Percentiles rank a stretch among this genome's conserved stretches.
Evolutionary conservation across 2,329 filamentous ascomycete species (phyloP).

Genomic region (Pseudohalonectria lignicola): DNA sequence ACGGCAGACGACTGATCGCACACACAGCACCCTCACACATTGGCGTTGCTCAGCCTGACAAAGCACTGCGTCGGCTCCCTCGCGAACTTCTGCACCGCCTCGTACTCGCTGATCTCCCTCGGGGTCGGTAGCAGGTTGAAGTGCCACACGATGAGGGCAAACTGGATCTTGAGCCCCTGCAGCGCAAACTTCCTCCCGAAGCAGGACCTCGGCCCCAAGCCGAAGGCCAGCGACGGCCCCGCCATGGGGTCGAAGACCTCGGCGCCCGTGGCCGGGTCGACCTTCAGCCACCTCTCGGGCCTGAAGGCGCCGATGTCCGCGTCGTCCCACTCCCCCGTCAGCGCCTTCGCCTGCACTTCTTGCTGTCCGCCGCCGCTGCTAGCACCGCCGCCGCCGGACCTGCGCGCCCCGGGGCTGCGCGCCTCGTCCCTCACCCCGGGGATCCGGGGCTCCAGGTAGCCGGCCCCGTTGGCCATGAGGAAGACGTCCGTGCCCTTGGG

Average conservation of each 20-base stretch:
- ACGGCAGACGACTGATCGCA: too few species aligned
- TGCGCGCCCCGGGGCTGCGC: slow-evolving; percentile 1
- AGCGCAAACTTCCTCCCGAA: slow-evolving; percentile 25
- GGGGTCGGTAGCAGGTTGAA: slow-evolving; percentile 16
- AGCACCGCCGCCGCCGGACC: background rate
- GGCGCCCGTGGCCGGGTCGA: background rate
- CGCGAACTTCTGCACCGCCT: slow-evolving; percentile 13
- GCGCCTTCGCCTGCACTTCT: background rate
- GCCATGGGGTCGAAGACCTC: slow-evolving; percentile 4
- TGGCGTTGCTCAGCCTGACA: slow-evolving; percentile 4
- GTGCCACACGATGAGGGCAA: slow-evolving; percentile 24
- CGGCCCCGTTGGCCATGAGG: slow-evolving; percentile 6
- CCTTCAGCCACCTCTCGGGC: background rate
- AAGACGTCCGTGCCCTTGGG: slow-evolving; percentile 14
- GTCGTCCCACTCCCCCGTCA: slow-evolving; percentile 4
- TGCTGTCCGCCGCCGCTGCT: too few species aligned
- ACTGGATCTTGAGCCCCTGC: slow-evolving; percentile 20
- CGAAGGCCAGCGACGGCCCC: slow-evolving; percentile 15
- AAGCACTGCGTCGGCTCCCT: slow-evolving; percentile 14
- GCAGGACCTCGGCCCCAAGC: slow-evolving; percentile 22
- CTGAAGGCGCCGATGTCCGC: slow-evolving; percentile 4
- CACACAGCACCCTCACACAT: too few species aligned
- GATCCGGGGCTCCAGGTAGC: slow-evolving; percentile 2
- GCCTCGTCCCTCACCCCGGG: slow-evolving; percentile 9
- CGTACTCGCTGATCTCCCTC: slow-evolving; percentile 9